These are phyloP conservation scores for Lolium perenne DNA, from an alignment of 176 grass and related monocot genomes.

Conservation along the genomic window DNA sequence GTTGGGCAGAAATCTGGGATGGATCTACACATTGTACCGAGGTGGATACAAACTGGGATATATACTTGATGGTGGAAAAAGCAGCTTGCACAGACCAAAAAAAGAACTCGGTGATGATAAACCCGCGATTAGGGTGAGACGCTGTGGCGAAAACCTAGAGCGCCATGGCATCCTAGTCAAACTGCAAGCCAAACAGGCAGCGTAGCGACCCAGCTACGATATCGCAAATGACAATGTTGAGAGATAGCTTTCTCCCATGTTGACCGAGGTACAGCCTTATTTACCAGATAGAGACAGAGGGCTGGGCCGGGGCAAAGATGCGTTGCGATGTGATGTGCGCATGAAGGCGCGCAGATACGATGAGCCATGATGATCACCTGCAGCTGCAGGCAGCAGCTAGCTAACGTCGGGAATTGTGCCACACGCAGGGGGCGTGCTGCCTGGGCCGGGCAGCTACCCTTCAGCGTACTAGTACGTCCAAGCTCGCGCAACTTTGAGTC, in stretches of 20 bases:
- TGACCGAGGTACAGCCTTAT: constrained; percentile 17
- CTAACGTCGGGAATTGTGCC: constrained; percentile 53
- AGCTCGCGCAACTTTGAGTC: neutral
- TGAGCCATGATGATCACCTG: constrained; percentile 39
- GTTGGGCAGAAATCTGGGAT: neutral
- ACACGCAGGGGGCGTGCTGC: constrained; percentile 2
- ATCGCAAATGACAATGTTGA: neutral
- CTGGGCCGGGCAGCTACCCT: neutral
- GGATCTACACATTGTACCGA: no score
- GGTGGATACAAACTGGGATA: no score
- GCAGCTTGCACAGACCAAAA: no score
- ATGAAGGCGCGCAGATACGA: constrained; percentile 49
- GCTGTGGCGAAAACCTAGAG: no score
- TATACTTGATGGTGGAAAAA: no score
- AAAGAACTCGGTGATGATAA: no score
- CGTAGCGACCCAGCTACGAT: neutral
- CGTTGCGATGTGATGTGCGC: constrained; percentile 3
- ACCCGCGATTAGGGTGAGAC: no score
- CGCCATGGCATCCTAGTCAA: no score
- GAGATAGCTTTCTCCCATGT: constrained; percentile 24
- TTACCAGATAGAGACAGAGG: neutral
- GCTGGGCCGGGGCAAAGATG: constrained; percentile 3
- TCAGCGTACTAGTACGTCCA: neutral
- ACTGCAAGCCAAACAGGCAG: no score
- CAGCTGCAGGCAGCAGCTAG: constrained; percentile 6